Evolutionary conservation across 116 monocot genomes (phyloP), one percentile per base, ranked within the genome.

Genomic region (Phalaenopsis hybrid): DNA sequence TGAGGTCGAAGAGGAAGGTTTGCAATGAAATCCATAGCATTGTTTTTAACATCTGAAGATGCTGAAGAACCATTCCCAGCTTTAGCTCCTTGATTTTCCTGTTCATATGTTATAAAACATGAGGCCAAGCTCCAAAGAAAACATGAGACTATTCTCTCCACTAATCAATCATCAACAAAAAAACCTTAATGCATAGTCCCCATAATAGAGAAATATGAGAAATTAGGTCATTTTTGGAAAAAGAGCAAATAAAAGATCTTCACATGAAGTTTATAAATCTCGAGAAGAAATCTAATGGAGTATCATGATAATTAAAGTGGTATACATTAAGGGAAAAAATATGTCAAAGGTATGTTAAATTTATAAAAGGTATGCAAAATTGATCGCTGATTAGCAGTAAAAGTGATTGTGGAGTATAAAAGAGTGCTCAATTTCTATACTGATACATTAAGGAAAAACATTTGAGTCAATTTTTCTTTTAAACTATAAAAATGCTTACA

Each of bases 41-140:
- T 85, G 77, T n/a, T 82, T 81, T 83, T 87, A 43, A 68, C 84
- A 46, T 94, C 92, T 82, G 84, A 77, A 49, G 84, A 68, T 45
- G 86, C 79, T 77, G 85, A 75, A 57, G 82, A 77, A 67, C 82
- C 85, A 90, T 89, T 90, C 59, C 86, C 88, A 75, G 82, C 81
- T 81, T 87, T 88, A 81, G 58, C 46, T 33, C 28, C 77, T 78
- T 96, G 93, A 21, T 78, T 74, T 1, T 91, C 91, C 94, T 94
- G 88, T 69, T 44, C 81, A 79, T 37, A 44, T 76, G 17, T 48
- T 63, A 16, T 2, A 82, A 58, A 77, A 28, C 77, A 77, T 50
- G 2, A 17, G 44, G 11, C 20, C 70, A 61, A 61, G 20, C 61
- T 61, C 21, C 61, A 61, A 20, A 6, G 10, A 21, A 61, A 61